Conservation (phyloP, 805 yeast genomes). For the Metschnikowia borealis region DNA sequence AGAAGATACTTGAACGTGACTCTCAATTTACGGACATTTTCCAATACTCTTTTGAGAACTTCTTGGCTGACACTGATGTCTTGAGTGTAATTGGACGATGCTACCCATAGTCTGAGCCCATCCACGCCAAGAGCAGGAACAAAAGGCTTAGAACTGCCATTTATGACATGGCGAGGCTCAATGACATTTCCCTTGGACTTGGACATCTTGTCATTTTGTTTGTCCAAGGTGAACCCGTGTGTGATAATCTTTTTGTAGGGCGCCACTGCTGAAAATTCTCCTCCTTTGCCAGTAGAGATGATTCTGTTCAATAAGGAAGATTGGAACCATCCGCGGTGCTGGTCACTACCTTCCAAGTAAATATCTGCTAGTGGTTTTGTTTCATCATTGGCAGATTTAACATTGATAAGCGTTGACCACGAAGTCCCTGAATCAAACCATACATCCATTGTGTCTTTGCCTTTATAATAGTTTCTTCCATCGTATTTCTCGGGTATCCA, state of each 20-base stretch:
- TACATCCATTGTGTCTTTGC: conserved; percentile 94
- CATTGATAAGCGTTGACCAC: conserved; percentile 63
- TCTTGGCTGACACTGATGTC: conserved; percentile 76
- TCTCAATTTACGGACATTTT: conserved; percentile 75
- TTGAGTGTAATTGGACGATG: conserved; percentile 78
- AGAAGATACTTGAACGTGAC: conserved; percentile 75
- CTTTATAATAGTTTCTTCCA: conserved; percentile 51
- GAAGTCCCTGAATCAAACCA: conserved; percentile 98
- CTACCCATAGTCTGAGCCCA: conserved; percentile 87
- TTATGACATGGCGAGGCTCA: conserved; percentile 61
- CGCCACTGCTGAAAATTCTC: conserved; percentile 29
- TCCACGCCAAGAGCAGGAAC: conserved; percentile 76
- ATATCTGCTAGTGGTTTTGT: conserved; percentile 54
- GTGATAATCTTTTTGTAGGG: conserved; percentile 80
- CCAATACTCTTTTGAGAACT: conserved; percentile 71
- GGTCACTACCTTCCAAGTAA: conserved; percentile 97
- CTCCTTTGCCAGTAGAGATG: conserved; percentile 43
- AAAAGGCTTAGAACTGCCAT: conserved; percentile 47
- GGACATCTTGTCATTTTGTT: conserved; percentile 85
- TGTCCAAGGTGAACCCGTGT: conserved; percentile 91
- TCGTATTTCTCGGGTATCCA: conserved; percentile 69
- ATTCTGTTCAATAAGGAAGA: conserved; percentile 81
- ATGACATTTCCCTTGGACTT: conserved; percentile 85
- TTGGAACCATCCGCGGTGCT: conserved; percentile 99
- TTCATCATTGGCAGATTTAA: conserved; percentile 16